phyloP scores from a whole-genome alignment of 225 moss, liverwort and hornwort species.

The Asterella californica region DNA sequence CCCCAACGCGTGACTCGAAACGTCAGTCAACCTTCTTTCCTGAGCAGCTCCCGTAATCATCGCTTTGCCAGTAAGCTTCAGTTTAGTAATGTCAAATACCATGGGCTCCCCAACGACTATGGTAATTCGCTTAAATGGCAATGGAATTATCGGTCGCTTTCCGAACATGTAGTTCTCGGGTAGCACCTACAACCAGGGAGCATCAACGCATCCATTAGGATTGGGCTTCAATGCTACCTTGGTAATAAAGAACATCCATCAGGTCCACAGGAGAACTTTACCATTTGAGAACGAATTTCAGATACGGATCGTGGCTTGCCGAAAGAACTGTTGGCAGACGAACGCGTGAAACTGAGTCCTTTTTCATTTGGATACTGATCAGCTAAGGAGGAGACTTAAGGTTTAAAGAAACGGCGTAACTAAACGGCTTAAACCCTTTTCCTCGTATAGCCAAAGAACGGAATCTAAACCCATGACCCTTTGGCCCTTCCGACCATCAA shows the following conservation, averaged over 20 bases:
- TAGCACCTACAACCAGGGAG: constrained; percentile 46
- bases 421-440: no score
- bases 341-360: no score
- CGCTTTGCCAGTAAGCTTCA: constrained; percentile 56
- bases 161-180: constrained; percentile 78
- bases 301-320: background rate
- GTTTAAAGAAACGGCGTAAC: no score
- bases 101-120: constrained; percentile 91
- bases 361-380: no score
- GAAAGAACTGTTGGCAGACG: background rate
- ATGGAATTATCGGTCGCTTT: constrained; percentile 65
- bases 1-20: constrained; percentile 15
- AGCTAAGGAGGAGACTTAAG: no score
- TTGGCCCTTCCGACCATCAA: no score
- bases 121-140: constrained; percentile 67
- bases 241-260: background rate
- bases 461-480: no score
- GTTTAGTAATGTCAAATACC: constrained; percentile 68
- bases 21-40: constrained; percentile 14
- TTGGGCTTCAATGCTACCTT: background rate
- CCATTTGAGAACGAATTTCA: no score
- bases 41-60: constrained; percentile 23
- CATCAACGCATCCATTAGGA: background rate
- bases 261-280: background rate
- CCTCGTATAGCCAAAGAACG: no score